Percentiles rank a stretch among this genome's conserved stretches.
These are phyloP conservation scores for Yamadazyma dushanensis DNA, from an alignment of 1,139 yeast species.

Conservation along the genomic window DNA sequence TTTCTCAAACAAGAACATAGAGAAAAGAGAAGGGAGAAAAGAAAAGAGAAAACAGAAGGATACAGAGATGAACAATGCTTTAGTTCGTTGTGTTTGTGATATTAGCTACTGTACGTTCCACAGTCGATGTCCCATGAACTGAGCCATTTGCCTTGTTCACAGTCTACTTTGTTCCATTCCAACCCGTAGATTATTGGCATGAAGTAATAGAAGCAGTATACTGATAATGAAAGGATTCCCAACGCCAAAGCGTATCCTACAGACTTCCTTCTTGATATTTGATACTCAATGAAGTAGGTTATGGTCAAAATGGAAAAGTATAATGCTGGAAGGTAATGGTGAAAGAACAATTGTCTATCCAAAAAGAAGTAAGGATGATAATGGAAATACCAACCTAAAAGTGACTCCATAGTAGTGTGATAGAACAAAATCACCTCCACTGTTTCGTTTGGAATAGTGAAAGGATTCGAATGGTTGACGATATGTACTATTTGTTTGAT, in stretches of 20 bases:
- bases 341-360: constrained; percentile 35
- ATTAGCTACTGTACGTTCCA: constrained; percentile 5
- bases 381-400: constrained; percentile 38
- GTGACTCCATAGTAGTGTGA: constrained; percentile 24
- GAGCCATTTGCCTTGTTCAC: constrained; percentile 31
- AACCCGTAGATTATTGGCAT: constrained; percentile 38
- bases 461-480: constrained; percentile 36
- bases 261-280: constrained; percentile 20
- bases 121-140: constrained; percentile 41
- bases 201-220: constrained; percentile 23
- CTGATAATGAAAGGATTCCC: constrained; percentile 12
- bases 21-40: not conserved
- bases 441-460: constrained; percentile 19
- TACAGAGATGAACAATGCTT: not conserved
- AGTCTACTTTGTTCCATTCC: constrained; percentile 29
- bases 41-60: not conserved
- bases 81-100: not conserved
- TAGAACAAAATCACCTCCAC: constrained; percentile 19
- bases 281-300: constrained; percentile 34
- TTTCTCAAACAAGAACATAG: constrained; percentile 34
- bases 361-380: constrained; percentile 36
- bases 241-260: constrained; percentile 21
- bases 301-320: constrained; percentile 34
- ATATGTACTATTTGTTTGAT: constrained; percentile 21
- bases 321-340: constrained; percentile 41